phyloP scores from a whole-genome alignment of 768 basidiomycete genomes.

The Tylopilus rubrobrunneus region DNA sequence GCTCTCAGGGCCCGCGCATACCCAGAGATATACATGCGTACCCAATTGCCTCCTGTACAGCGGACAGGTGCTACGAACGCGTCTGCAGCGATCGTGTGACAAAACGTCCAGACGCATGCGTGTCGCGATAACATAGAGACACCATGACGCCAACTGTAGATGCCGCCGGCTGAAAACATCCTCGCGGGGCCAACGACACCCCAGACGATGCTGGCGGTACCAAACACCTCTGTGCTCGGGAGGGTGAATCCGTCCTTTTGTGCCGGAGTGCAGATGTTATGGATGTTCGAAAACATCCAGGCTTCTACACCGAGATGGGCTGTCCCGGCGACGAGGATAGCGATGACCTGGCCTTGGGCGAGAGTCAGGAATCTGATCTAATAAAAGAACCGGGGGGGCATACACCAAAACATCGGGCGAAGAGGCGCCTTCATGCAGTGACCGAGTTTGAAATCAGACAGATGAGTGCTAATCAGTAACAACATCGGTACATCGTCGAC shows the following conservation, averaged over 20 bases:
- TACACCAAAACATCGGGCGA: too few species aligned
- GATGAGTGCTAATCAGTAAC: too few species aligned
- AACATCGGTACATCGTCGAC: too few species aligned
- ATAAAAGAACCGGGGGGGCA: too few species aligned
- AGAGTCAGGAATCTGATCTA: background rate
- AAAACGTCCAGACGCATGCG: slow-evolving; percentile 42
- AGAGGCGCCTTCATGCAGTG: too few species aligned
- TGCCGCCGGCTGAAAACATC: slow-evolving; percentile 64
- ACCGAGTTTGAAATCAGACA: too few species aligned
- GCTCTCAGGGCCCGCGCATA: too few species aligned
- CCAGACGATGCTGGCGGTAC: slow-evolving; percentile 77
- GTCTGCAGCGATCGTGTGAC: slow-evolving; percentile 45
- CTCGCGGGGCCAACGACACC: slow-evolving; percentile 76
- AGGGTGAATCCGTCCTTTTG: slow-evolving; percentile 60
- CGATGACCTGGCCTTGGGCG: slow-evolving; percentile 49
- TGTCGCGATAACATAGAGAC: slow-evolving; percentile 43
- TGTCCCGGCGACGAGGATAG: slow-evolving; percentile 58
- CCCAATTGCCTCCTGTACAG: background rate
- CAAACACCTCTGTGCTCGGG: slow-evolving; percentile 67
- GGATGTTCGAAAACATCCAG: slow-evolving; percentile 51
- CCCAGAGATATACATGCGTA: background rate
- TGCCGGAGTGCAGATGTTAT: slow-evolving; percentile 28
- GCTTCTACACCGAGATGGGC: slow-evolving; percentile 63
- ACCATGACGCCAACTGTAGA: slow-evolving; percentile 41
- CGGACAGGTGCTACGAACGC: slow-evolving; percentile 38